Evolutionary conservation across 495 filamentous ascomycete genomes (phyloP).

Genomic region (Penicillium soppii): DNA sequence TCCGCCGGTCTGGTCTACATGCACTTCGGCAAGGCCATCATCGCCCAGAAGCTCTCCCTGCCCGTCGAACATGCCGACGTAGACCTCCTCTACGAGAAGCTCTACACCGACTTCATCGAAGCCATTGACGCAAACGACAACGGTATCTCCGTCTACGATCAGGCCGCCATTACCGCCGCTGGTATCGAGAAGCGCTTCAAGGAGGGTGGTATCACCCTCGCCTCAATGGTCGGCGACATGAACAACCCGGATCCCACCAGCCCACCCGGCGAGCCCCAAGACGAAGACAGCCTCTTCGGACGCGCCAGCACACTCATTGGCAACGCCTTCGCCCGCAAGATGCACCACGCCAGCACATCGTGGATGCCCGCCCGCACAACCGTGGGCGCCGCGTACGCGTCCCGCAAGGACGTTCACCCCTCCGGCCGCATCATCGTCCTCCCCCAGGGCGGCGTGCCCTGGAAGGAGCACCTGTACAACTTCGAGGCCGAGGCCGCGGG

Average conservation of each 20-base stretch:
- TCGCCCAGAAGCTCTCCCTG: constrained; percentile 66
- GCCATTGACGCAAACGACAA: constrained; percentile 98
- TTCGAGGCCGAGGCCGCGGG: constrained; percentile 65
- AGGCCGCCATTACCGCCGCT: constrained; percentile 58
- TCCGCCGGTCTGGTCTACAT: constrained; percentile 92
- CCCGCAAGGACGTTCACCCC: constrained; percentile 62
- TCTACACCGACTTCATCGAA: constrained; percentile 93
- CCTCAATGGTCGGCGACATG: constrained; percentile 77
- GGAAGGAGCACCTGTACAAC: constrained; percentile 93
- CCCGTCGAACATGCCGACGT: constrained; percentile 63
- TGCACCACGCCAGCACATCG: constrained; percentile 52
- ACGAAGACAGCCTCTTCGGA: constrained; percentile 78
- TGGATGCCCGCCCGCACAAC: constrained; percentile 88
- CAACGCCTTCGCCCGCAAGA: constrained; percentile 74
- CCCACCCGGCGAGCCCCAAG: constrained; percentile 58
- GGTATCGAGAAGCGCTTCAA: constrained; percentile 76
- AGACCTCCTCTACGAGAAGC: constrained; percentile 74
- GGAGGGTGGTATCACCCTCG: constrained; percentile 76
- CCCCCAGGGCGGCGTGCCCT: constrained; percentile 71
- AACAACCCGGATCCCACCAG: constrained; percentile 57
- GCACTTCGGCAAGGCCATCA: constrained; percentile 85
- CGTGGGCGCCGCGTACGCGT: constrained; percentile 68
- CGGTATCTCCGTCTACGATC: constrained; percentile 79
- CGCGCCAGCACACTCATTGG: constrained; percentile 79
- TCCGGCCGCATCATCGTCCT: constrained; percentile 80